A percentile compares a stretch with the other conserved stretches of the same genome.
phyloP scores from a whole-genome alignment of 176 grass and related monocot genomes.

The Oryza longistaminata region DNA sequence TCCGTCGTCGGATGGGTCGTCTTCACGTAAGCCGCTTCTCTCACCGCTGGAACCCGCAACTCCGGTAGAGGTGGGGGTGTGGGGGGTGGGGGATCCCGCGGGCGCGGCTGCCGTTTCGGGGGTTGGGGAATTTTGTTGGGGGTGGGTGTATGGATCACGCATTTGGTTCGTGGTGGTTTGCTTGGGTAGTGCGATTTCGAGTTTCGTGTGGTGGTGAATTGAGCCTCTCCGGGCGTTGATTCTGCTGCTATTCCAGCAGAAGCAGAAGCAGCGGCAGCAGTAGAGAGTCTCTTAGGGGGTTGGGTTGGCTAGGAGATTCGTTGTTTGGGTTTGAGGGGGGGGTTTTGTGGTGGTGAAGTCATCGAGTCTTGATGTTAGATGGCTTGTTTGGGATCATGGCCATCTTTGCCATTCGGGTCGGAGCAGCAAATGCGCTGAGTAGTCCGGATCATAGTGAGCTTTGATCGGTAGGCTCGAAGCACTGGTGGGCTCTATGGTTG shows the following conservation, averaged over 20 bases:
- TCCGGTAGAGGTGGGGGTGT: background rate
- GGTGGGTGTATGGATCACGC: background rate
- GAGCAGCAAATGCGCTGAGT: background rate
- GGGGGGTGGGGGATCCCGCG: slow-evolving; percentile 8
- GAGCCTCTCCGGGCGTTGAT: background rate
- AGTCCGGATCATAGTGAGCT: background rate
- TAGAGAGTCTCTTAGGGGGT: background rate
- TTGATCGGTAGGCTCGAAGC: background rate
- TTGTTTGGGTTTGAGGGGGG: slow-evolving; percentile 7
- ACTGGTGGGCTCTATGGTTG: background rate
- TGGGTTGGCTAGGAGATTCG: background rate
- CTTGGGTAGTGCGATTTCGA: background rate
- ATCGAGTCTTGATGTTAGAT: background rate
- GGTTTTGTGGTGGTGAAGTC: background rate
- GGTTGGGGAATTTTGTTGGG: background rate
- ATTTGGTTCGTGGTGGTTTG: background rate
- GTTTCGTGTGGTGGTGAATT: background rate
- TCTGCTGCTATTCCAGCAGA: background rate
- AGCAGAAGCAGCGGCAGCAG: background rate
- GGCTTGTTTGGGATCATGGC: background rate
- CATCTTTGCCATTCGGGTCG: background rate
- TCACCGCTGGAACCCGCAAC: background rate
- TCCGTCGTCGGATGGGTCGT: slow-evolving; percentile 89
- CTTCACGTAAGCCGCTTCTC: slow-evolving; percentile 64
- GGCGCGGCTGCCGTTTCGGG: background rate